phyloP scores from a whole-genome alignment of 2,329 filamentous ascomycete genomes.

The Cytospora chrysosperma region DNA sequence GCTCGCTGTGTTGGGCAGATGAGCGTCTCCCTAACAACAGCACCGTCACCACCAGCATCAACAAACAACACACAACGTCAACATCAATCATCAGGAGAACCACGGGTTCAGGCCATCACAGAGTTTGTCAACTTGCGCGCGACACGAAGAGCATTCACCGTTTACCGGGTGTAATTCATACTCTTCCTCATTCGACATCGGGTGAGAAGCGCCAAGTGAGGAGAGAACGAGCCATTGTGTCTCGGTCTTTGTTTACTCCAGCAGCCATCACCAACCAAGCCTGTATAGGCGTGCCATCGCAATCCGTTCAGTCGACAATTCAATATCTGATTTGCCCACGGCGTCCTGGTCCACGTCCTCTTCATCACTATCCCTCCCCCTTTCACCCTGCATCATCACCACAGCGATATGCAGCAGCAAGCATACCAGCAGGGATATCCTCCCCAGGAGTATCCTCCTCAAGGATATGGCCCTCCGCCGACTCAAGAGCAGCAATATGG shows the following conservation, averaged over 20 bases:
- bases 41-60: too few species aligned
- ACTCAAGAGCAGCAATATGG: constrained; percentile 12
- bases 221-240: background rate
- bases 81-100: background rate
- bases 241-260: background rate
- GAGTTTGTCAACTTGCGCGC: background rate
- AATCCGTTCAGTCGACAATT: background rate
- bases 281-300: background rate
- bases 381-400: background rate
- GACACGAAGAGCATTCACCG: background rate
- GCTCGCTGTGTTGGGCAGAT: background rate
- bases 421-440: constrained; percentile 6
- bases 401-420: constrained; percentile 8
- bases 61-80: background rate
- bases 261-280: background rate
- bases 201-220: too few species aligned
- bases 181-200: background rate
- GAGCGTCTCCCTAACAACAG: background rate
- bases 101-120: background rate
- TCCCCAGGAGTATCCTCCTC: constrained; percentile 16
- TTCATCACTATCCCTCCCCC: background rate
- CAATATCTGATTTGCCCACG: background rate
- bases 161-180: background rate
- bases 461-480: constrained; percentile 10
- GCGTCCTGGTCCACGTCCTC: background rate